These are phyloP conservation scores for Berkeleyomyces basicola DNA, from an alignment of 2,329 filamentous ascomycete species.

Conservation along the genomic window DNA sequence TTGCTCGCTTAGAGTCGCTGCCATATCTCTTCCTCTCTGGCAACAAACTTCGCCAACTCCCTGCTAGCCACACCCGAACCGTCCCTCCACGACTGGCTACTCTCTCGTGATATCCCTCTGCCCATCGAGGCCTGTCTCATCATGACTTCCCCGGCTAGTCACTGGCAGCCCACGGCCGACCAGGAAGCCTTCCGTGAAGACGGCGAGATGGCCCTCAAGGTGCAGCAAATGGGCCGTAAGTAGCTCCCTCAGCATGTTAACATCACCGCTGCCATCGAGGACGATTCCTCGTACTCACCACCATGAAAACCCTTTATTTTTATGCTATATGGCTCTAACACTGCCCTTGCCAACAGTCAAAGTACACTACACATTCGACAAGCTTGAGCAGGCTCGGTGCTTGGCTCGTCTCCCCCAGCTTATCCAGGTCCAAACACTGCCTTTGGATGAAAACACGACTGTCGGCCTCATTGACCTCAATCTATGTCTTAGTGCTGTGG, in stretches of 20 bases:
- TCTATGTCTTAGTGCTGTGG: constrained; percentile 71
- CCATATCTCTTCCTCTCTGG: background rate
- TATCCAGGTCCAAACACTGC: constrained; percentile 63
- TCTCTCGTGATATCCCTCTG: background rate
- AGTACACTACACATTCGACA: constrained; percentile 91
- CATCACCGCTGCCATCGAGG: background rate
- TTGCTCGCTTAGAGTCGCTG: background rate
- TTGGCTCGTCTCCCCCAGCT: constrained; percentile 71
- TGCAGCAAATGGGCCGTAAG: constrained; percentile 53
- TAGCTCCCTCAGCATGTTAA: constrained; percentile 13
- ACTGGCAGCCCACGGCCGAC: constrained; percentile 4
- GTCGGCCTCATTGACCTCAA: constrained; percentile 82
- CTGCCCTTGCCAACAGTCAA: constrained; percentile 47
- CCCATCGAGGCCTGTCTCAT: background rate
- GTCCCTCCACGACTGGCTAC: too few relatives aligned
- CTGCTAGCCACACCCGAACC: background rate
- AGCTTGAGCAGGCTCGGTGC: constrained; percentile 73
- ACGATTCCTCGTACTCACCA: background rate
- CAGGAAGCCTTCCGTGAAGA: constrained; percentile 21
- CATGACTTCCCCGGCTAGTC: constrained; percentile 11
- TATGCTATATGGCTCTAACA: constrained; percentile 16
- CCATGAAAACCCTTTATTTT: constrained; percentile 5
- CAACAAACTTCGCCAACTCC: background rate
- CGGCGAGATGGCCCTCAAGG: constrained; percentile 31
- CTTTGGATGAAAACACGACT: constrained; percentile 59